Base-by-base conservation (phyloP, 441 rosid genomes). In the Omphalea diandra region DNA sequence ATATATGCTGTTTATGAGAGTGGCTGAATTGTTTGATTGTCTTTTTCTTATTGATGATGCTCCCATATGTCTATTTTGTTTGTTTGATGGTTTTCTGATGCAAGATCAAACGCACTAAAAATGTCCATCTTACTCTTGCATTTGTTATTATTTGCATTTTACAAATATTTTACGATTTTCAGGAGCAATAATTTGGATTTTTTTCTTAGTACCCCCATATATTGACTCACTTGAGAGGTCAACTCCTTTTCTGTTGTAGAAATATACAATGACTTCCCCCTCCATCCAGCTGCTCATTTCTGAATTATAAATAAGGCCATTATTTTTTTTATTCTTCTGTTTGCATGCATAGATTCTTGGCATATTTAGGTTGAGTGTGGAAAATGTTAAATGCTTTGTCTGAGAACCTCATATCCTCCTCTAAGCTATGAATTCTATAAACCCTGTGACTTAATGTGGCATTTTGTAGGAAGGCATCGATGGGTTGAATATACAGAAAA, bases 401-500 rank as follows among this genome's bases (percentile, higher is more conserved):
- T 40, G 44, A 7, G 44, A 40, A 40, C 5, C 12, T 2, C 3
- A 1, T 10, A 40, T 0, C 1, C 12, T 15, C 12, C 12, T 0
- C 15, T 40, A 12, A 38, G 43, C 8, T 38, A 38, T 38, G 10
- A 2, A 5, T n/a, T n/a, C n/a, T n/a, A n/a, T n/a, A 35, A 50
- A 36, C 41, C 46, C 65, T 73, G 5, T 73, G 49, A 69, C 50
- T 68, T 44, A 38, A 56, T 71, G 24, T 46, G 72, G 44, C 36
- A 36, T 54, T 64, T 63, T 76, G 69, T 73, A 93, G 99, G 98
- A 75, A 86, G 99, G 74, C 97, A 93, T 73, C 82, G 97, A 65
- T 93, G 98, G 98, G 97, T 95, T 59, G 99, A 90, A 75, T 93
- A 93, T 60, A 97, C 97, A 6, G 82, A 85, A 46, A 93, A 90